Conservation (phyloP, 257 asterid species). For the Penstemon newberryi region DNA sequence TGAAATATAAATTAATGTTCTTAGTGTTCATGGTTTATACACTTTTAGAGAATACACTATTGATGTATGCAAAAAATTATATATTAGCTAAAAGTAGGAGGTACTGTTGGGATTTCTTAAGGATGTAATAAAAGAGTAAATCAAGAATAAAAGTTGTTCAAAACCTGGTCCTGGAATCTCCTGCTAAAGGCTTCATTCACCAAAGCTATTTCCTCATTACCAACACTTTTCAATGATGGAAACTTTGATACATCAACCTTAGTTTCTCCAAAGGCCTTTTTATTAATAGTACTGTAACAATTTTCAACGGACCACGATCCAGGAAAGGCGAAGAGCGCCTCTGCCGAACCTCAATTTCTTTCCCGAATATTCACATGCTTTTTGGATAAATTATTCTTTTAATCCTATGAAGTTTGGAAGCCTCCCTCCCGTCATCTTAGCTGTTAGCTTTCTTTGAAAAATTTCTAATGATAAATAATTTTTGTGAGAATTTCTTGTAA, state of each 20-base stretch:
- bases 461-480: no score
- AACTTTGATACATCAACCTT: slow-evolving; percentile 47
- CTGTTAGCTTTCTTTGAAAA: not conserved
- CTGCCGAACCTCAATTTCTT: slow-evolving; percentile 42
- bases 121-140: no score
- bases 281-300: slow-evolving; percentile 40
- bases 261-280: slow-evolving; percentile 58
- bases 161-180: slow-evolving; percentile 47
- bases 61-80: no score
- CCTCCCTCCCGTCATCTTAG: slow-evolving; percentile 43
- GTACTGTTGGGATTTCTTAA: no score
- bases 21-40: no score
- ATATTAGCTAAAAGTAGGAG: no score
- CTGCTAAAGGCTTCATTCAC: slow-evolving; percentile 62
- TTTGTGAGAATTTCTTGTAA: no score
- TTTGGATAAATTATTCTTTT: slow-evolving; percentile 56
- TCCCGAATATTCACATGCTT: slow-evolving; percentile 58
- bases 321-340: slow-evolving; percentile 63
- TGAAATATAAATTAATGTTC: slow-evolving; percentile 14
- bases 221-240: slow-evolving; percentile 63
- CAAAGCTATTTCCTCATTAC: slow-evolving; percentile 52
- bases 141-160: slow-evolving; percentile 20
- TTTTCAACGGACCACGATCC: slow-evolving; percentile 65
- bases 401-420: slow-evolving; percentile 54
- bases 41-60: no score